These are phyloP conservation scores for Penicillium paxilli DNA, from an alignment of 495 filamentous ascomycete genomes.

Conservation along the genomic window DNA sequence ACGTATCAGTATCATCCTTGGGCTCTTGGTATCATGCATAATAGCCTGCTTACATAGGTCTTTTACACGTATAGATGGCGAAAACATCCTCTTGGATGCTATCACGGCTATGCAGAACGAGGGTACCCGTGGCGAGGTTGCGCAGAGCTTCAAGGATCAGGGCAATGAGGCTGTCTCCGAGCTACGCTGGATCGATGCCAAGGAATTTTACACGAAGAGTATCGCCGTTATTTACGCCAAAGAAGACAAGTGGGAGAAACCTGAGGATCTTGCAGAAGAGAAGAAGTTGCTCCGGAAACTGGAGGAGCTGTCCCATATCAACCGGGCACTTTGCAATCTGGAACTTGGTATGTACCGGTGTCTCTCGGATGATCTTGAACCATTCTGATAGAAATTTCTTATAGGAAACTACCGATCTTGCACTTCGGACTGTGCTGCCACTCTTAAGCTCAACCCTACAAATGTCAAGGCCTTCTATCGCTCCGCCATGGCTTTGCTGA, in stretches of 20 bases:
- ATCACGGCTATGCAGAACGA: constrained; percentile 89
- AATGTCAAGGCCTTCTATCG: constrained; percentile 92
- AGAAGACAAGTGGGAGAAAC: constrained; percentile 54
- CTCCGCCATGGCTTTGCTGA: constrained; percentile 70
- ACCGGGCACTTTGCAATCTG: constrained; percentile 85
- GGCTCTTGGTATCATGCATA: not conserved
- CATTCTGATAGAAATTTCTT: constrained; percentile 5
- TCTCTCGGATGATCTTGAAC: not conserved
- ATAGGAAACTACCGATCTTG: constrained; percentile 80
- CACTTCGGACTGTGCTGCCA: constrained; percentile 77
- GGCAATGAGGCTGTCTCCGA: constrained; percentile 83
- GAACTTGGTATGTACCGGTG: constrained; percentile 55
- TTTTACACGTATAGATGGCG: constrained; percentile 37
- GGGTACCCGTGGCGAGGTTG: constrained; percentile 80
- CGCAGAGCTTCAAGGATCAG: constrained; percentile 75
- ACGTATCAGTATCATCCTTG: constrained; percentile 20
- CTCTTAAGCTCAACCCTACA: constrained; percentile 69
- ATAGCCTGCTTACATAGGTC: not conserved
- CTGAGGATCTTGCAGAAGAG: constrained; percentile 52
- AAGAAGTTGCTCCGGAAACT: constrained; percentile 55
- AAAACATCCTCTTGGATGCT: constrained; percentile 80
- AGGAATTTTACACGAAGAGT: constrained; percentile 87
- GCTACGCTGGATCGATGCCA: constrained; percentile 78
- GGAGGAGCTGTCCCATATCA: constrained; percentile 76
- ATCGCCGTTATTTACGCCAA: constrained; percentile 62